Percentiles rank a stretch among this genome's conserved stretches.
These are phyloP conservation scores for Coccinonectria pachysandricola DNA, from an alignment of 2,329 filamentous ascomycete species.

Conservation along the genomic window DNA sequence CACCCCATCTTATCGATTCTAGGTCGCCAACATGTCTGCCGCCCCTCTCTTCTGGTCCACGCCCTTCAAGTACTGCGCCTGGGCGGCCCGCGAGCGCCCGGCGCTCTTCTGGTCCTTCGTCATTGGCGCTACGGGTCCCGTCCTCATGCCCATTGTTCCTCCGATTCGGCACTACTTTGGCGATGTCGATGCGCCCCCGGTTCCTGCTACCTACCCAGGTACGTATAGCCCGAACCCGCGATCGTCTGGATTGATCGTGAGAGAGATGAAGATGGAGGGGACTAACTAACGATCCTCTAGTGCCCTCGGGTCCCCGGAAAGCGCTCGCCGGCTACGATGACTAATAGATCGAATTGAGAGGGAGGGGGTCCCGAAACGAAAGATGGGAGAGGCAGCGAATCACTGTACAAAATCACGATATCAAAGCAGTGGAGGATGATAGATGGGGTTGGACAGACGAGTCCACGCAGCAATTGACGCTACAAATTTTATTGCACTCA, in stretches of 20 bases:
- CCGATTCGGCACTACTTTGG: conserved; percentile 64
- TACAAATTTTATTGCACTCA: conserved; percentile 18
- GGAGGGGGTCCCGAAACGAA: conserved; percentile 5
- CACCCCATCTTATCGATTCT: conserved; percentile 1
- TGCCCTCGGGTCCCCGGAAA: conserved; percentile 50
- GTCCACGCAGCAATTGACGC: conserved; percentile 17
- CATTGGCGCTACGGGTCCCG: conserved; percentile 63
- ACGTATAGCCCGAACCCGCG: conserved; percentile 33
- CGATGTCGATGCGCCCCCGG: conserved; percentile 58
- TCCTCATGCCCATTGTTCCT: conserved; percentile 59
- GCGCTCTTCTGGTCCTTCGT: conserved; percentile 82
- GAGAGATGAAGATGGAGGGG: conserved; percentile 2
- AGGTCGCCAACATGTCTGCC: conserved; percentile 42
- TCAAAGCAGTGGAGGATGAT: conserved; percentile 11
- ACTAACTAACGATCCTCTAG: conserved; percentile 24
- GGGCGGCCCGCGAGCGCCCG: conserved; percentile 79
- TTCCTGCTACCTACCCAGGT: conserved; percentile 92
- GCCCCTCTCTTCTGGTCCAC: conserved; percentile 71
- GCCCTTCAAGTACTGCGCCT: conserved; percentile 77
- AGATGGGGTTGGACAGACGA: conserved; percentile 9
- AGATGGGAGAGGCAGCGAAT: conserved; percentile 3
- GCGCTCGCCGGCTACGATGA: conserved; percentile 52
- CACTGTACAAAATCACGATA: conserved; percentile 19
- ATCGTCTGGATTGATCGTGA: too few species aligned
- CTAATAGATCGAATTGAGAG: conserved; percentile 22